These are phyloP conservation scores for Laguncularia racemosa DNA, from an alignment of 345 rosid genomes.

Conservation along the genomic window DNA sequence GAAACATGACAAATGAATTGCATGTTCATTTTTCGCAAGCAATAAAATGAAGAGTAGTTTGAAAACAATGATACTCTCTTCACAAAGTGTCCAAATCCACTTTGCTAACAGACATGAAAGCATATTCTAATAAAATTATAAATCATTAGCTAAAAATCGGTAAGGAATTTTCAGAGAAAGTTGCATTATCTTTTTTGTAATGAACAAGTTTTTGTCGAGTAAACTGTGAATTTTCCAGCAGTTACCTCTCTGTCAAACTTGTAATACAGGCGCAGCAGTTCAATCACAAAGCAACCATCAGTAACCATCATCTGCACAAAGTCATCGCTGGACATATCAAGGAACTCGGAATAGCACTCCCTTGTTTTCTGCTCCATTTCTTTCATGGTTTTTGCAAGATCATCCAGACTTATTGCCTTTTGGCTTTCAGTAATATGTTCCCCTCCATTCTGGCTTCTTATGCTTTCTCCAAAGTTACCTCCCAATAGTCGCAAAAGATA, in stretches of 20 bases:
- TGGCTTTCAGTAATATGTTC: no score
- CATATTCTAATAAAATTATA: not conserved
- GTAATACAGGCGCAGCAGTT: constrained; percentile 1
- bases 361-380: constrained; percentile 6
- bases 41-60: no score
- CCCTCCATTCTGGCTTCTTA: not conserved
- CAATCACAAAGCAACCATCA: constrained; percentile 15
- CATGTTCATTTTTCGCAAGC: no score
- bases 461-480: constrained; percentile 3
- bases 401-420: not conserved
- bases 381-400: constrained; percentile 7
- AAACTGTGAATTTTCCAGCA: not conserved
- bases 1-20: no score
- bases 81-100: no score
- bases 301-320: constrained; percentile 11
- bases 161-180: no score
- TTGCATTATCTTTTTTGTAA: not conserved
- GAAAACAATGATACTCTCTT: no score
- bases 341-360: constrained; percentile 11
- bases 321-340: not conserved
- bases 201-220: not conserved
- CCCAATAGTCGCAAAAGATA: constrained; percentile 6
- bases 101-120: no score
- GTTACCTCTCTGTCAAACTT: constrained; percentile 2
- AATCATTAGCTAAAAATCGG: not conserved